phyloP scores from a whole-genome alignment of 257 asterid species.

The Avicennia marina region DNA sequence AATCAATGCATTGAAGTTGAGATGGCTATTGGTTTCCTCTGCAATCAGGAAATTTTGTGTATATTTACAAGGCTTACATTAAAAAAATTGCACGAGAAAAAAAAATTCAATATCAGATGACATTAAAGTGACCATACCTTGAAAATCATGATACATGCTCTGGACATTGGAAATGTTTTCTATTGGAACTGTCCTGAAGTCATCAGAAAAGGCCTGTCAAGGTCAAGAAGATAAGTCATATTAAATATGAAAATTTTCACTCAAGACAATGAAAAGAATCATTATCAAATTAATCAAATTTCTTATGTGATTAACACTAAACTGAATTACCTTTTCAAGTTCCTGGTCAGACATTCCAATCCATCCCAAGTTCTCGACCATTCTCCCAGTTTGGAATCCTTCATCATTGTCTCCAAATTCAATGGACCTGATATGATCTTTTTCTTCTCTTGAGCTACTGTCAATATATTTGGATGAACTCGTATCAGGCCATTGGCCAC shows the following conservation, averaged over 20 bases:
- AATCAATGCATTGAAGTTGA: constrained; percentile 22
- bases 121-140: constrained; percentile 24
- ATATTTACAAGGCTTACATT: neutral
- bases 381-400: constrained; percentile 38
- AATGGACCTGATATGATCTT: constrained; percentile 27
- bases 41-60: neutral
- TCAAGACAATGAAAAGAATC: neutral
- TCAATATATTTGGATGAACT: constrained; percentile 27
- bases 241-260: neutral
- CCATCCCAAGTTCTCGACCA: constrained; percentile 72
- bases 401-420: constrained; percentile 47
- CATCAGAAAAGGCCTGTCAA: constrained; percentile 38
- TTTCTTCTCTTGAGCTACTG: constrained; percentile 35
- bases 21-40: constrained; percentile 35
- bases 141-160: constrained; percentile 33
- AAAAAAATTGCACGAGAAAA: neutral
- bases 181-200: constrained; percentile 45
- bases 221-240: neutral
- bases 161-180: constrained; percentile 29
- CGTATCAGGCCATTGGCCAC: constrained; percentile 32
- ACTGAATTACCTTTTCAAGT: constrained; percentile 39
- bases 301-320: neutral
- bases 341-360: constrained; percentile 53
- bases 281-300: neutral
- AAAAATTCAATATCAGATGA: neutral